Evolutionary conservation across 2,329 filamentous ascomycete species (phyloP), one percentile per base, ranked within the genome.

Genomic region (Ceratocystis colombiana): DNA sequence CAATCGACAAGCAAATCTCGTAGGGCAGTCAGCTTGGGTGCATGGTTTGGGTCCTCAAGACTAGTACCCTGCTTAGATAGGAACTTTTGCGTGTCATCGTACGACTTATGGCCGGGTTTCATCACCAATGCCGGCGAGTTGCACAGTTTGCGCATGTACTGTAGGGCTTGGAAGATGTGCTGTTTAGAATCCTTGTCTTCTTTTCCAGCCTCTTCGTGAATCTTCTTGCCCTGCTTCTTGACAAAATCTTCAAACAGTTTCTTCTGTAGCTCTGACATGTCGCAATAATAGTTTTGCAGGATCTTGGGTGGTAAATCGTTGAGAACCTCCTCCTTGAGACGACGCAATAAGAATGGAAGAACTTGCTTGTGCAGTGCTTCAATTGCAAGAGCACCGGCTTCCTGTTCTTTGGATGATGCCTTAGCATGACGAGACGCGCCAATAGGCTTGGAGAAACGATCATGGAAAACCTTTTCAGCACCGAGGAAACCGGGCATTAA

Each of bases 61-160:
- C 84, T 88, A 0, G 90, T 93, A 67, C 89, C 87, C 73, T 92
- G 87, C 73, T 86, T 87, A 62, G 85, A 82, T 22, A 99, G 82
- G 70, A 91, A 85, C 63, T 84, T 84, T 74, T 96, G 91, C 3
- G 92, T 93, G 20, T 92, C 87, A 17, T 90, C 89, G 74, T 96
- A 99, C 69, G 94, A 84, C 73, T 88, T 90, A 76, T 96, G 93
- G 20, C 86, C 90, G 64, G 94, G 91, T 73, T 96, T 97, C 81
- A 99, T 90, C 8, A 99, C 94, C 70, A 99, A 82, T 0, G 94
- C 91, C 0, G 94, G 94, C 2, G 94, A 96, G 74, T 99, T 99
- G 82, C 94, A 99, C 5, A 99, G 84, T 78, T 97, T 97, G 68
- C 95, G 90, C 95, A 99, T 99, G 77, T 99, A 99, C 74, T 99